Base-by-base conservation (phyloP, 2,329 filamentous ascomycete species). In the Aspergillus carbonarius region DNA sequence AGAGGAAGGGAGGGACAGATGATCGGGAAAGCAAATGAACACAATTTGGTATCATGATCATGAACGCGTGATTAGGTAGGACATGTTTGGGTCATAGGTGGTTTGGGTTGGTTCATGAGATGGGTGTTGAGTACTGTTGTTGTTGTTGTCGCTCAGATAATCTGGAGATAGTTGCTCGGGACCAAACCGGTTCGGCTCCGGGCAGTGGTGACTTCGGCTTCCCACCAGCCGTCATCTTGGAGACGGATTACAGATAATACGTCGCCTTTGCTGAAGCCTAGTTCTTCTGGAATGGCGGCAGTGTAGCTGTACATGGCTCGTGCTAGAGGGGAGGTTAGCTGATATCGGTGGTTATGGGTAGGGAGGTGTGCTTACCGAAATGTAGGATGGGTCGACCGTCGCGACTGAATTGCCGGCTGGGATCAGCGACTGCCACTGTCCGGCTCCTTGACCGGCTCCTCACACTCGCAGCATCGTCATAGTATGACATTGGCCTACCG, bases 221-320 rank as follows among this genome's bases (percentile, higher is more conserved):
- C 95, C 95, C 96, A 99, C 95, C 95, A 99, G 18, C 95, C 95
- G 72, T 99, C 95, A 73, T 99, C 95, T 77, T 99, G 95, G 69
- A 96, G 86, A 60, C 93, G 85, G 48, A 97, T 81, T 13, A 99
- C 88, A 2, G 93, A 92, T 13, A 99, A 82, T 59, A 93, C 87
- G 71, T 99, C 96, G 49, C 93, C 93, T 79, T 99, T 99, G 48
- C 83, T 82, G 75, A 99, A 99, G 13, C 90, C 89, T 18, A 99
- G 80, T 76, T 99, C 96, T 73, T 98, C 95, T 0, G 93, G 92
- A 59, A 99, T 99, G 20, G 92, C 93, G 2, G 95, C 92, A 70
- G 90, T 87, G 75, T 99, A 99, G 80, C 91, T 87, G 76, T 98
- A 99, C 80, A 97, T 83, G 25, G 95, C 93, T 42, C 93, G 90